These are phyloP conservation scores for Apophysomyces ossiformis DNA, from an alignment of 371 early-diverging fungal genomes.

Conservation along the genomic window DNA sequence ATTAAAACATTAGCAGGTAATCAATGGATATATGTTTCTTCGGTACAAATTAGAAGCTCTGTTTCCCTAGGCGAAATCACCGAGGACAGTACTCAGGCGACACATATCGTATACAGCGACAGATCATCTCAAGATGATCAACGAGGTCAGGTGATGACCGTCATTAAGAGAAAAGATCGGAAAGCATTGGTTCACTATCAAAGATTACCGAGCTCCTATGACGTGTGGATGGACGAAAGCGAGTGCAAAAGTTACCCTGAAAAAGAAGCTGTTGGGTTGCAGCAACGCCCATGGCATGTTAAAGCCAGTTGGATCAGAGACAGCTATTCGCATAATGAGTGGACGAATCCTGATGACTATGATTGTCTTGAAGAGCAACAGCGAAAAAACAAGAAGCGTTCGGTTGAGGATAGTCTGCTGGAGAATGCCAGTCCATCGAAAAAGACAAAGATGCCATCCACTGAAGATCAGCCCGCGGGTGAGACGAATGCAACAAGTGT, in stretches of 20 bases:
- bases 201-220: constrained; percentile 78
- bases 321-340: constrained; percentile 72
- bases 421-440: constrained; percentile 15
- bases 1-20: constrained; percentile 59
- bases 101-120: constrained; percentile 60
- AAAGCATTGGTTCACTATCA: constrained; percentile 70
- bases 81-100: constrained; percentile 45
- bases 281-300: constrained; percentile 62
- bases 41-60: not conserved
- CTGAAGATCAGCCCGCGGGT: not conserved
- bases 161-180: constrained; percentile 47
- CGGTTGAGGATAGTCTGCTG: constrained; percentile 32
- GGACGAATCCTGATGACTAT: constrained; percentile 77
- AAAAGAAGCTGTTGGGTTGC: not conserved
- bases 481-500: not conserved
- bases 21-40: not conserved
- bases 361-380: constrained; percentile 26
- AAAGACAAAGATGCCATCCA: constrained; percentile 22
- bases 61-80: constrained; percentile 40
- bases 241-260: constrained; percentile 42
- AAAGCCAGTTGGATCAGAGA: constrained; percentile 72
- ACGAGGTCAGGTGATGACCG: constrained; percentile 31
- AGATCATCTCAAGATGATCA: constrained; percentile 28
- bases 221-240: constrained; percentile 62
- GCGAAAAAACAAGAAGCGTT: constrained; percentile 27